Evolutionary conservation across 805 yeast species (phyloP), one percentile per base, ranked within the genome.

Genomic region (Ogataea zsoltii): DNA sequence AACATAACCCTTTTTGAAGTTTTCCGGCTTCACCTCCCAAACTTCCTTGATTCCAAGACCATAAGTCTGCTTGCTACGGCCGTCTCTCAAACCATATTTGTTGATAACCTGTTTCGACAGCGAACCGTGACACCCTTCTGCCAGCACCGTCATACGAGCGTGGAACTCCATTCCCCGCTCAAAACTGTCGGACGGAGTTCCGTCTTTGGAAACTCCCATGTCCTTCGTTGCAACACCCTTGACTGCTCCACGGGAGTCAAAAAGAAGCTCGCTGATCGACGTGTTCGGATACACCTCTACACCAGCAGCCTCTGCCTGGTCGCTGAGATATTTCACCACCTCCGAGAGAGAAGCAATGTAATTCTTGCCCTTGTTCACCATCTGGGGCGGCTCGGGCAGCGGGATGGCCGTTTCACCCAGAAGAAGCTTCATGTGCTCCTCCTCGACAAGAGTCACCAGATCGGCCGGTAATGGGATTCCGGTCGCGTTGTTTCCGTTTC

Each of bases 61-160:
- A 67, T 94, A 94, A 0, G 98, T 90, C 70, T 94, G 99, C 15
- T 83, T 83, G 41, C 79, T 75, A 42, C 75, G 72, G 26, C 79
- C 77, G 40, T 76, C 73, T 46, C 97, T 79, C 49, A 94, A 69
- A 34, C 82, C 73, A 66, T 69, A 92, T 56, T 83, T 80, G 43
- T 75, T 70, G 42, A 92, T 84, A 0, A 80, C 83, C 61, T 85
- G 79, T 63, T 94, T 92, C 11, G 91, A 75, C 43, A 94, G 71
- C 1, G 97, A 90, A 0, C 99, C 99, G 67, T 91, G 98, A 63
- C 99, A 94, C n/a, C 99, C 99, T 69, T 94, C 99, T 4, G 96
- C 96, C 26, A 94, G 75, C 14, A 94, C 85, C 0, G 97, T 91
- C 48, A 84, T 74, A 57, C 94, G 80, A 4, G 99, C 88, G 56